phyloP scores from a whole-genome alignment of 2,329 filamentous ascomycete genomes.

The Ascochyta fabae region DNA sequence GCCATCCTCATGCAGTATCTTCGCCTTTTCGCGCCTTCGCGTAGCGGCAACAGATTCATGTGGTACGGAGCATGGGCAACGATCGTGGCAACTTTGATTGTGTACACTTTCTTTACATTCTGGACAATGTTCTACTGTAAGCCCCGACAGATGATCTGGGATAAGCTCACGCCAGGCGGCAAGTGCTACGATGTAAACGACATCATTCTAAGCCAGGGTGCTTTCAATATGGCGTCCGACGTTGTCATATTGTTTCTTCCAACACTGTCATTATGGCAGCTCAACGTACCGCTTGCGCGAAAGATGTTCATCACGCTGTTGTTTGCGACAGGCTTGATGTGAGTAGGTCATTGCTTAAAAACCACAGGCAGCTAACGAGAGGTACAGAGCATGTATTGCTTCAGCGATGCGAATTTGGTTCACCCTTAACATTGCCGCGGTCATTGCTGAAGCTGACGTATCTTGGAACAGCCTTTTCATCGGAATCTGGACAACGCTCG shows the following conservation, averaged over 20 bases:
- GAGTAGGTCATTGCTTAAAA: constrained; percentile 5
- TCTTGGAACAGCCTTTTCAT: constrained; percentile 38
- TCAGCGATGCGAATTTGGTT: constrained; percentile 39
- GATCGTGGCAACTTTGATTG: constrained; percentile 27
- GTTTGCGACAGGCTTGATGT: constrained; percentile 37
- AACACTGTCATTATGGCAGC: constrained; percentile 28
- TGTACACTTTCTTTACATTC: constrained; percentile 35
- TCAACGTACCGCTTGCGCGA: constrained; percentile 30
- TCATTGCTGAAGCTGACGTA: constrained; percentile 32
- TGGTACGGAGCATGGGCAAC: constrained; percentile 33
- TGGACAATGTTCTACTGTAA: constrained; percentile 38
- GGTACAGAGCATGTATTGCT: constrained; percentile 32
- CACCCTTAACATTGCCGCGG: constrained; percentile 28
- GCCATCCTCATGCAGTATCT: constrained; percentile 38
- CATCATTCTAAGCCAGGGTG: constrained; percentile 30
- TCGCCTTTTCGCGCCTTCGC: constrained; percentile 34
- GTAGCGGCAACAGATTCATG: constrained; percentile 29
- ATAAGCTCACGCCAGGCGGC: constrained; percentile 28
- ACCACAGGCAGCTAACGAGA: constrained; percentile 2
- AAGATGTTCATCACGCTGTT: constrained; percentile 35
- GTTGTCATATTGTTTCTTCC: constrained; percentile 36
- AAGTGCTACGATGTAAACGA: constrained; percentile 33
- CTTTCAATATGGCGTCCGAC: constrained; percentile 38
- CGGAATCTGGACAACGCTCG: constrained; percentile 35
- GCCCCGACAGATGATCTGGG: constrained; percentile 35